phyloP scores from a whole-genome alignment of 179 eudicot genomes.

The Nepenthes alata region DNA sequence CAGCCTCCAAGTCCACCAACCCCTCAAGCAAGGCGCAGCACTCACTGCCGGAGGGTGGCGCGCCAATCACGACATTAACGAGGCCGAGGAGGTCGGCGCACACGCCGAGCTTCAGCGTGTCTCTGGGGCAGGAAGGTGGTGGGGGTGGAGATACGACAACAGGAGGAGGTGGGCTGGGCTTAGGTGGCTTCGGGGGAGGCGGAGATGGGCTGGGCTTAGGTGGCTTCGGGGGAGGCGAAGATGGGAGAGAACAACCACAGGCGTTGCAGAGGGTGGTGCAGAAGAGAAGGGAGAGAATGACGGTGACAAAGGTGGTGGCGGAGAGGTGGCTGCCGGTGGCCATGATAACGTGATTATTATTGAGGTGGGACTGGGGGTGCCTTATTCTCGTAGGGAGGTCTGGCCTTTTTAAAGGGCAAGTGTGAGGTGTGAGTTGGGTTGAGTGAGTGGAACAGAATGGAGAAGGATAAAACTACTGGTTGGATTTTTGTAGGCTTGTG shows the following conservation, averaged over 20 bases:
- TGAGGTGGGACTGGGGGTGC: neutral
- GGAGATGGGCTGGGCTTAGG: no score
- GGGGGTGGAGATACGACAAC: slow-evolving; percentile 8
- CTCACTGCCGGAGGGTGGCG: slow-evolving; percentile 34
- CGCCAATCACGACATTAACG: slow-evolving; percentile 29
- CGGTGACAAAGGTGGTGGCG: slow-evolving; percentile 2
- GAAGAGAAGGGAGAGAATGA: slow-evolving; percentile 8
- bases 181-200: neutral
- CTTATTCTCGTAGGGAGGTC: neutral
- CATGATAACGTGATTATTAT: neutral
- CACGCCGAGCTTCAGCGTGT: slow-evolving; percentile 53
- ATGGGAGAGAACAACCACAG: slow-evolving; percentile 14
- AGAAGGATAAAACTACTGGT: neutral
- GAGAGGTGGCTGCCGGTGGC: slow-evolving; percentile 4
- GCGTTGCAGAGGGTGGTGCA: slow-evolving; percentile 7
- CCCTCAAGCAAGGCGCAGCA: slow-evolving; percentile 55
- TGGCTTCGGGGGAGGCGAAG: slow-evolving; percentile 8
- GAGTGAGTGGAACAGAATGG: slow-evolving; percentile 32
- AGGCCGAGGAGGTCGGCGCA: slow-evolving; percentile 61
- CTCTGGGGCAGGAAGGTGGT: slow-evolving; percentile 33
- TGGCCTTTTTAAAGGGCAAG: slow-evolving; percentile 20
- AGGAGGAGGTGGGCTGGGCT: slow-evolving; percentile 4
- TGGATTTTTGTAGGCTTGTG: slow-evolving; percentile 7
- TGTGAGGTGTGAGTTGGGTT: slow-evolving; percentile 21
- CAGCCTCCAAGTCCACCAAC: slow-evolving; percentile 44